Evolutionary conservation across 2,329 filamentous ascomycete species (phyloP).

Genomic region (Pestalotiopsis sp.): DNA sequence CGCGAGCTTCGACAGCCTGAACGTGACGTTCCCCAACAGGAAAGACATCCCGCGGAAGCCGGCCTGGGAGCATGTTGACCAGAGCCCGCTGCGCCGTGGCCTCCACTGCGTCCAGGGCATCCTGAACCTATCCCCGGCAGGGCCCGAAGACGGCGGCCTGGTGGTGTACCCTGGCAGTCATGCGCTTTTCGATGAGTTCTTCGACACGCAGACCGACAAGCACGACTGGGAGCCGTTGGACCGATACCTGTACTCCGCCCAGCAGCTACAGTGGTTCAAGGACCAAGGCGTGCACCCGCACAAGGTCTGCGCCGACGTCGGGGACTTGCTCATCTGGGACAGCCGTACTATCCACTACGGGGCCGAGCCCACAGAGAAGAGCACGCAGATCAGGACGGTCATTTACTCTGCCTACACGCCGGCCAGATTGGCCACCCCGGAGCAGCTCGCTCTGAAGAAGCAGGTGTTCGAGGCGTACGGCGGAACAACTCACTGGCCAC

Average conservation of each 20-base stretch:
- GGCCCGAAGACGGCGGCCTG: conserved; percentile 39
- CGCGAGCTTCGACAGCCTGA: conserved; percentile 48
- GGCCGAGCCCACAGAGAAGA: conserved; percentile 26
- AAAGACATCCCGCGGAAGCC: conserved; percentile 25
- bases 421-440: conserved; percentile 18
- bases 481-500: conserved; percentile 34
- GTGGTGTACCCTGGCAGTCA: conserved; percentile 36
- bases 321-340: conserved; percentile 42
- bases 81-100: conserved; percentile 26
- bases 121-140: conserved; percentile 32
- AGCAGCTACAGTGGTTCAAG: conserved; percentile 35
- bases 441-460: conserved; percentile 27
- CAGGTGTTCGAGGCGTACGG: conserved; percentile 27
- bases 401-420: conserved; percentile 26
- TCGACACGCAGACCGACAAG: conserved; percentile 28
- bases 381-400: conserved; percentile 21
- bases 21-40: conserved; percentile 40
- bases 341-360: conserved; percentile 39
- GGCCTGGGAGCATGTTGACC: conserved; percentile 40
- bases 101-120: conserved; percentile 34
- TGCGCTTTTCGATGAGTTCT: conserved; percentile 33
- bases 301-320: conserved; percentile 37
- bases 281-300: conserved; percentile 30
- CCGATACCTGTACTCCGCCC: conserved; percentile 31
- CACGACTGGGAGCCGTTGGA: conserved; percentile 28